Evolutionary conservation across 192 early-diverging fungal genomes (phyloP).

Genomic region (Podila epigama): DNA sequence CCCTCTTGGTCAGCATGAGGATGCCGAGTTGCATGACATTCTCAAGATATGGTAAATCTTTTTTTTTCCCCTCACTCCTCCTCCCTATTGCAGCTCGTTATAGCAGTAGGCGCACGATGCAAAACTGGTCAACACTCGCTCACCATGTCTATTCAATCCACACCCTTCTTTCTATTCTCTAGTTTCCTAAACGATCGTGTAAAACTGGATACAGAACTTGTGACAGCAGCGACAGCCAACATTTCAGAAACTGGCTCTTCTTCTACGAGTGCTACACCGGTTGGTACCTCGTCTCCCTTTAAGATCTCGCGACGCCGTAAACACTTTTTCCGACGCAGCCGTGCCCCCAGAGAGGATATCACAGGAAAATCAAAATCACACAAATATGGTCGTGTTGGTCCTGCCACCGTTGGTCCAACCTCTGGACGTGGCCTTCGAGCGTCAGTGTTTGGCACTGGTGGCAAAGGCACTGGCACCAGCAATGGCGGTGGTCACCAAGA

Average conservation of each 20-base stretch:
- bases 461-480: background rate
- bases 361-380: constrained; percentile 16
- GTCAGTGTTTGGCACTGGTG: background rate
- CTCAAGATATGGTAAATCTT: constrained; percentile 53
- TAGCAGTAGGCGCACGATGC: too few species aligned
- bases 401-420: constrained; percentile 19
- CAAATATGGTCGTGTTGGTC: constrained; percentile 7
- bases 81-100: too few species aligned
- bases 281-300: background rate
- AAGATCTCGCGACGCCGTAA: constrained; percentile 16
- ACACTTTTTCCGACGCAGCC: constrained; percentile 19
- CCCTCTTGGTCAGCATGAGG: constrained; percentile 64
- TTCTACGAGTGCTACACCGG: background rate
- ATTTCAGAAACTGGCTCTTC: background rate
- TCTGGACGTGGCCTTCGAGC: constrained; percentile 17
- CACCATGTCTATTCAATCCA: too few species aligned
- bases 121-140: too few species aligned
- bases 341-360: background rate
- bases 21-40: constrained; percentile 72
- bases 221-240: constrained; percentile 36
- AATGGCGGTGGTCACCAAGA: too few species aligned
- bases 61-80: too few species aligned
- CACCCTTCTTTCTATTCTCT: too few species aligned
- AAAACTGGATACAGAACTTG: constrained; percentile 36
- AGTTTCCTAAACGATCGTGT: constrained; percentile 42